A percentile compares a stretch with the other conserved stretches of the same genome.
Conservation (phyloP, 164 flowering plant species). For the Houttuynia cordata region DNA sequence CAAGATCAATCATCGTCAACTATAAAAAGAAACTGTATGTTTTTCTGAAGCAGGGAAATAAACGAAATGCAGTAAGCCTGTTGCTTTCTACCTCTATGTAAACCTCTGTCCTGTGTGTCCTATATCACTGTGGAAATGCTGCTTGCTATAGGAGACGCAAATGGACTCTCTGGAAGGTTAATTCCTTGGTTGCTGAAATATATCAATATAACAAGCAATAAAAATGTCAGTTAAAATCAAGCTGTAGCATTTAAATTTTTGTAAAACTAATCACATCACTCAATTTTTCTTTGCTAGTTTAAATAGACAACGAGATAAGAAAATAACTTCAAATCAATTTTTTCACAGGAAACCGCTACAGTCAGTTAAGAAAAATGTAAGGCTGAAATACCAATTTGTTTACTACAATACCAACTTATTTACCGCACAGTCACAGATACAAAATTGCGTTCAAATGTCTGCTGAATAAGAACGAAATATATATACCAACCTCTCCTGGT, state of each 20-base stretch:
- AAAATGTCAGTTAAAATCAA: background rate
- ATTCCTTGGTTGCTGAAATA: conserved; percentile 27
- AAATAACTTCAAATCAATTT: no score
- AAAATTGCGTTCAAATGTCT: background rate
- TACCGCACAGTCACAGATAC: background rate
- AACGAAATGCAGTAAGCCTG: conserved; percentile 11
- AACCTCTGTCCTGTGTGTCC: conserved; percentile 10
- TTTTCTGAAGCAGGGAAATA: conserved; percentile 11
- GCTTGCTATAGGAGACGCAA: conserved; percentile 34
- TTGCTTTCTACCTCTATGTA: background rate
- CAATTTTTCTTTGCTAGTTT: no score
- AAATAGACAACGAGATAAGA: no score
- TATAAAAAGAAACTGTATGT: background rate
- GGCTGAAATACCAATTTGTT: background rate
- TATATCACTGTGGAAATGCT: conserved; percentile 38
- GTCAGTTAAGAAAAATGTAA: background rate
- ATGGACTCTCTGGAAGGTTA: conserved; percentile 64
- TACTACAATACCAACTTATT: background rate
- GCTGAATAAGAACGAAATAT: no score
- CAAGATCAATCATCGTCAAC: background rate
- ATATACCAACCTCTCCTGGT: conserved; percentile 33
- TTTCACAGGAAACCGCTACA: no score
- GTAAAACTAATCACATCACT: background rate
- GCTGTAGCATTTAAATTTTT: no score
- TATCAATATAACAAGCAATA: background rate